Base-by-base conservation (phyloP, 176 grass and related monocot species). In the Pontederia paniculata region DNA sequence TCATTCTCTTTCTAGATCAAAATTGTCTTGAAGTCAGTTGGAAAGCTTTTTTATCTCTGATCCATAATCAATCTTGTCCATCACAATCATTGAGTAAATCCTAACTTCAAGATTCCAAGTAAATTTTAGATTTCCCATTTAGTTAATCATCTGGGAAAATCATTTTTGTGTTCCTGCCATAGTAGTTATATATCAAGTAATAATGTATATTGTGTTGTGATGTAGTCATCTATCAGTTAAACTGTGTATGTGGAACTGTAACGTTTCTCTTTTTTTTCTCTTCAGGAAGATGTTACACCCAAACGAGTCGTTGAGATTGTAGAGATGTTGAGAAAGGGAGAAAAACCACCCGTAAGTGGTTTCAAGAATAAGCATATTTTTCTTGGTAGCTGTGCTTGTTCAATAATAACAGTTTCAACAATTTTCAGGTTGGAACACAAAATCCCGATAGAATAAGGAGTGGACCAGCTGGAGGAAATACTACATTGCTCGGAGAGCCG, bases 291-390 rank as follows among this genome's bases (percentile, higher is more conserved):
- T 67, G 60, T 84, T 21, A 91, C 86, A 68, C 86, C 93, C 0
- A 84, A 97, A 42, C 70, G 83, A 57, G 86, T 88, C 28, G 61
- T 97, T 22, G 93, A 91, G 68, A 84, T 97, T 57, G 86, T 88
- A 57, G 93, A 97, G 75, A 87, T 84, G 77, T 57, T 97, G 49
- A 91, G 80, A 84, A 97, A 70, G 74, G 93, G 93, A 60, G 80
- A 84, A 78, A 74, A 72, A 0, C 93, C 86, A 17, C 80, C 83
- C 48, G 93, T 97, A 88, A 81, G 73, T 62, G 59, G n/a, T n/a
- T 17, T 23, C 17, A 15, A 46, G n/a, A 12, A 47, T 22, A 17
- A 12, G 10, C 20, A 9, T 62, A 4, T 13, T 28, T 5, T 12
- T 21, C 46, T 62, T 15, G 5, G 8, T 9, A 42, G 12, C 17